Evolutionary conservation across 2,329 filamentous ascomycete genomes (phyloP).

Genomic region (Ophiostoma novo-ulmi): DNA sequence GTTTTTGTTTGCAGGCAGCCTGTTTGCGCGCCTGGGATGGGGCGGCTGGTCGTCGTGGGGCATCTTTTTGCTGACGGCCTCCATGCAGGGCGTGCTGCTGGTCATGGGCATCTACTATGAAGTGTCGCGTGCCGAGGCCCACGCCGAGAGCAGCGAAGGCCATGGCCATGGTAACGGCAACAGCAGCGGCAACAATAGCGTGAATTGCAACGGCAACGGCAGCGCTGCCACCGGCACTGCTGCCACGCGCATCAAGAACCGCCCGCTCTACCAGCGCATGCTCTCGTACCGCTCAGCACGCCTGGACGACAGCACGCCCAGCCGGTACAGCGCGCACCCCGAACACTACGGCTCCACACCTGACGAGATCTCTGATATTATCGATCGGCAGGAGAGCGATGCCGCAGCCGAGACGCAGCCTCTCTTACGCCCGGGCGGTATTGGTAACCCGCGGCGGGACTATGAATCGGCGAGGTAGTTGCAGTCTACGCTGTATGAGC

Average conservation of each 20-base stretch:
- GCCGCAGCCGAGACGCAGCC: constrained; percentile 49
- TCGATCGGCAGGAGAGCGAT: constrained; percentile 47
- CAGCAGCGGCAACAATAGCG: not conserved
- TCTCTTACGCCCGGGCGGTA: constrained; percentile 46
- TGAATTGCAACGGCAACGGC: not conserved
- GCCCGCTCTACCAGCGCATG: constrained; percentile 37
- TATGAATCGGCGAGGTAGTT: constrained; percentile 14
- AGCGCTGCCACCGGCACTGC: not conserved
- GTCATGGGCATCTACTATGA: constrained; percentile 76
- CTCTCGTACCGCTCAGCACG: constrained; percentile 40
- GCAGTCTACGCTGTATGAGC: too few species aligned
- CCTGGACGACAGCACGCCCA: constrained; percentile 47
- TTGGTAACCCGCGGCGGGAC: constrained; percentile 39
- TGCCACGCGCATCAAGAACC: constrained; percentile 26
- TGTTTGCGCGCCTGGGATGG: constrained; percentile 71
- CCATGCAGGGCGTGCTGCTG: constrained; percentile 76
- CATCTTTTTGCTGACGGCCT: constrained; percentile 79
- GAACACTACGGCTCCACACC: constrained; percentile 49
- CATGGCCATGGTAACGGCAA: not conserved
- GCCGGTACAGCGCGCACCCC: constrained; percentile 49
- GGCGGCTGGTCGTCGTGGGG: constrained; percentile 95
- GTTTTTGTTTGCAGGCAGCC: constrained; percentile 79
- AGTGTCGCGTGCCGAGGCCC: constrained; percentile 18
- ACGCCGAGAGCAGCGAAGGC: constrained; percentile 24
- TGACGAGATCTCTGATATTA: constrained; percentile 47